Evolutionary conservation across 2,329 filamentous ascomycete genomes (phyloP).

Genomic region (Stachybotrys chartarum): DNA sequence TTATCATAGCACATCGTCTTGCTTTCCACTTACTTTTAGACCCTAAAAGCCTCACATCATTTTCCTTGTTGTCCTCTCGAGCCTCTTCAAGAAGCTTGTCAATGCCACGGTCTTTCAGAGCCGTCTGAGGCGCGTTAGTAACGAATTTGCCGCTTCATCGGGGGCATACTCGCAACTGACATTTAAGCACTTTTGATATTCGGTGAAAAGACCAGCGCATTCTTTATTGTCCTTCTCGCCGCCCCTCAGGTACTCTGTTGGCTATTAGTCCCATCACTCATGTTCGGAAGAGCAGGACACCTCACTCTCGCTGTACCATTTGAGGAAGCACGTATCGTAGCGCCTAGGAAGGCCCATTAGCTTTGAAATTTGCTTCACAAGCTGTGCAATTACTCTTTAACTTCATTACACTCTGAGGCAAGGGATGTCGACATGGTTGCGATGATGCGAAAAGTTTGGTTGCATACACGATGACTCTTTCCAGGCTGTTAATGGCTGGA

Average conservation of each 20-base stretch:
- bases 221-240: constrained; percentile 75
- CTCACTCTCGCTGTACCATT: constrained; percentile 99
- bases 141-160: too few relatives aligned
- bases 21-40: constrained; percentile 28
- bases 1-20: too few relatives aligned
- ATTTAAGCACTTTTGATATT: constrained; percentile 80
- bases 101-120: constrained; percentile 81
- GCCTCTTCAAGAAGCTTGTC: constrained; percentile 90
- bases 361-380: too few relatives aligned
- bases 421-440: constrained; percentile 81
- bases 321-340: constrained; percentile 96
- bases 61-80: constrained; percentile 81
- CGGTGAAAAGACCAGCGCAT: constrained; percentile 76
- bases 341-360: constrained; percentile 44
- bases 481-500: neutral
- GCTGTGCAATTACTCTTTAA: constrained; percentile 69
- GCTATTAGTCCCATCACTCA: constrained; percentile 5
- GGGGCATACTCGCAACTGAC: constrained; percentile 40
- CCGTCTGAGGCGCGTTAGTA: constrained; percentile 49
- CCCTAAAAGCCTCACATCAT: constrained; percentile 53
- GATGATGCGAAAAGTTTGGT: constrained; percentile 4
- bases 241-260: constrained; percentile 78
- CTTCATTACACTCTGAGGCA: constrained; percentile 88
- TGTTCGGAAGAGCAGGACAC: neutral
- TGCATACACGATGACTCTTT: constrained; percentile 11